Percentiles rank a stretch among this genome's conserved stretches.
Conservation (phyloP, 1,284 basidiomycete species). For the Clitocybe nebularis region DNA sequence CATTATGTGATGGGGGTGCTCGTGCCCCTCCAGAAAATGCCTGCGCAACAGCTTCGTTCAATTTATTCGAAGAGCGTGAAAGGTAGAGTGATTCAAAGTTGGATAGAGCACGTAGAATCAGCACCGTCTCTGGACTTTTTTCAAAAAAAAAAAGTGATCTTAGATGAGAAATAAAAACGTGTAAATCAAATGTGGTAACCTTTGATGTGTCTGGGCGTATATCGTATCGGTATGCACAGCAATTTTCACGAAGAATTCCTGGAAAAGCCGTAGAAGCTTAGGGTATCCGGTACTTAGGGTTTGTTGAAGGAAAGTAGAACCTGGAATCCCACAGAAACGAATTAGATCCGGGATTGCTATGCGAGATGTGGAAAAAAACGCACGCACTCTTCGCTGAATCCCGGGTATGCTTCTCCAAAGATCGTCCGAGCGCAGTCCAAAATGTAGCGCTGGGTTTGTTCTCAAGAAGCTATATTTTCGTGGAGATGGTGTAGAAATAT, state of each 20-base stretch:
- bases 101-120: constrained; percentile 79
- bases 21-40: constrained; percentile 68
- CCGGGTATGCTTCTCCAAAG: constrained; percentile 76
- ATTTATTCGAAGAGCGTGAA: constrained; percentile 73
- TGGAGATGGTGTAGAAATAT: constrained; percentile 1
- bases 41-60: constrained; percentile 76
- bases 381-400: constrained; percentile 70
- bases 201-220: constrained; percentile 81
- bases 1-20: constrained; percentile 67
- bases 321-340: constrained; percentile 33
- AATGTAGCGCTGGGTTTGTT: constrained; percentile 88
- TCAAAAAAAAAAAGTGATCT: constrained; percentile 2
- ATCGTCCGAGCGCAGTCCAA: constrained; percentile 80
- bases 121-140: constrained; percentile 88
- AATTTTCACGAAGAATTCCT: constrained; percentile 94
- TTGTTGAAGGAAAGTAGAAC: constrained; percentile 82
- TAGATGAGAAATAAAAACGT: not conserved
- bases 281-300: constrained; percentile 85
- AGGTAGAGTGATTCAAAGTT: constrained; percentile 85
- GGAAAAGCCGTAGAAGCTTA: constrained; percentile 82
- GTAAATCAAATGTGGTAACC: constrained; percentile 39
- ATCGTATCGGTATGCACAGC: constrained; percentile 91
- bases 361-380: not conserved
- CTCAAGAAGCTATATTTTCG: constrained; percentile 61
- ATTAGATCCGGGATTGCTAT: constrained; percentile 1